Conservation (phyloP, 2,329 filamentous ascomycete genomes). For the Nothopassalora personata region DNA sequence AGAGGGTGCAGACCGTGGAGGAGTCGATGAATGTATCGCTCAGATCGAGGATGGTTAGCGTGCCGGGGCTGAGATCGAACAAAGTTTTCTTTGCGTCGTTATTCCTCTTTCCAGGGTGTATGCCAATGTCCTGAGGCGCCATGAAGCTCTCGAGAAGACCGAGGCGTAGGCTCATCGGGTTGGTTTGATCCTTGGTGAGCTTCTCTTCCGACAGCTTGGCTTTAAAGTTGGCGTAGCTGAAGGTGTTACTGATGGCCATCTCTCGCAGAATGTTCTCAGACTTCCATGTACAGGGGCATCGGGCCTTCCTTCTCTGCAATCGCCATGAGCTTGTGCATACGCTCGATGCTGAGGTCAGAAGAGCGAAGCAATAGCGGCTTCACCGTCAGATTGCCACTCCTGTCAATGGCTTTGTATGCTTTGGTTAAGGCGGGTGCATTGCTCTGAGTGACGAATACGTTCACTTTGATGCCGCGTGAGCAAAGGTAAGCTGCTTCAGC, state of each 20-base stretch:
- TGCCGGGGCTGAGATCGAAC: slow-evolving; percentile 39
- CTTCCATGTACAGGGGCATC: slow-evolving; percentile 53
- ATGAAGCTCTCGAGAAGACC: slow-evolving; percentile 62
- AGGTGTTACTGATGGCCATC: slow-evolving; percentile 44
- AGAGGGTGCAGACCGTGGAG: slow-evolving; percentile 63
- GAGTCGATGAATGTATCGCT: slow-evolving; percentile 66
- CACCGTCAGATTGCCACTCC: slow-evolving; percentile 41
- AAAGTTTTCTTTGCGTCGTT: not conserved
- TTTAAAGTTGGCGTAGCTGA: slow-evolving; percentile 51
- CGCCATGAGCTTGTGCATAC: slow-evolving; percentile 54
- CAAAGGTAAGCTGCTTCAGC: slow-evolving; percentile 56
- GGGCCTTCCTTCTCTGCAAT: slow-evolving; percentile 37
- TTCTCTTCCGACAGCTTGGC: slow-evolving; percentile 30
- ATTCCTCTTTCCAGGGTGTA: not conserved
- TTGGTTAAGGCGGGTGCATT: slow-evolving; percentile 41
- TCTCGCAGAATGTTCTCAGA: slow-evolving; percentile 53
- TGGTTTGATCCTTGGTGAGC: slow-evolving; percentile 48
- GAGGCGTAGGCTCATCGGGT: slow-evolving; percentile 56
- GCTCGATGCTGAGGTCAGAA: slow-evolving; percentile 46
- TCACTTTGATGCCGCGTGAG: slow-evolving; percentile 44
- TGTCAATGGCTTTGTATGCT: slow-evolving; percentile 36
- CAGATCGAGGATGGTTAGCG: slow-evolving; percentile 64
- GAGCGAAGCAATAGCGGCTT: slow-evolving; percentile 42
- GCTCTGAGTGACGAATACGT: slow-evolving; percentile 48
- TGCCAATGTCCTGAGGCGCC: slow-evolving; percentile 14